A percentile compares a stretch with the other conserved stretches of the same genome.
Evolutionary conservation across 1,284 basidiomycete species (phyloP).

Genomic region (Pisolithus thermaeus): DNA sequence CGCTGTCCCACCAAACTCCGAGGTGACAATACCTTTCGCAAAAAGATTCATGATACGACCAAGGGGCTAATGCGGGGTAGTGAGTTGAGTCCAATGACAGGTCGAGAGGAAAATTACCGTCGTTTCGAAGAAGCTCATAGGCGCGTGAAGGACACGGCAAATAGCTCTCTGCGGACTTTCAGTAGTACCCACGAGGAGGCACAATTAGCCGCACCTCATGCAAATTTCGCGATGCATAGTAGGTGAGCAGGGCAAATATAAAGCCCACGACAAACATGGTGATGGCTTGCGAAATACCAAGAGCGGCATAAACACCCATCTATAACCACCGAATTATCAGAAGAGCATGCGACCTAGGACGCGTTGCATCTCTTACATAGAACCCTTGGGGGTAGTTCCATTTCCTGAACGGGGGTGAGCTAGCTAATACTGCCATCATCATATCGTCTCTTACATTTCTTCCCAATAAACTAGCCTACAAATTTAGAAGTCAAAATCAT

Average conservation of each 20-base stretch:
- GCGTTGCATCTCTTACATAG: constrained; percentile 40
- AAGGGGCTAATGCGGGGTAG: constrained; percentile 49
- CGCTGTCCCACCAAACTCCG: neutral
- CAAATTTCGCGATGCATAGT: constrained; percentile 49
- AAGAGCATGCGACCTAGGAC: constrained; percentile 1
- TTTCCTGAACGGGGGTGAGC: constrained; percentile 21
- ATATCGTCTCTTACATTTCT: constrained; percentile 28
- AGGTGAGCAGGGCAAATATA: constrained; percentile 52
- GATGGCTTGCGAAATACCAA: constrained; percentile 47
- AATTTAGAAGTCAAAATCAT: neutral
- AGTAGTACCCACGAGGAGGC: neutral
- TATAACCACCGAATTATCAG: constrained; percentile 22
- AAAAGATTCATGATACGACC: constrained; percentile 89
- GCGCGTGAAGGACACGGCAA: constrained; percentile 62
- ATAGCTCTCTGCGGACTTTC: constrained; percentile 42
- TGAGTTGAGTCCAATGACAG: neutral
- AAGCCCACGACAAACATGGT: constrained; percentile 51
- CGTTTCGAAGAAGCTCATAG: constrained; percentile 88
- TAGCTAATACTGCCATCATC: too few species aligned
- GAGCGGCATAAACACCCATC: constrained; percentile 64
- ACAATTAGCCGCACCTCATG: constrained; percentile 11
- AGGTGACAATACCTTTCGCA: constrained; percentile 44
- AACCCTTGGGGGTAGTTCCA: constrained; percentile 51
- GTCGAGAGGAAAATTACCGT: constrained; percentile 40
- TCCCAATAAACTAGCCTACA: constrained; percentile 69